These are phyloP conservation scores for Sarocladium strictum DNA, from an alignment of 2,329 filamentous ascomycete species.

Conservation along the genomic window DNA sequence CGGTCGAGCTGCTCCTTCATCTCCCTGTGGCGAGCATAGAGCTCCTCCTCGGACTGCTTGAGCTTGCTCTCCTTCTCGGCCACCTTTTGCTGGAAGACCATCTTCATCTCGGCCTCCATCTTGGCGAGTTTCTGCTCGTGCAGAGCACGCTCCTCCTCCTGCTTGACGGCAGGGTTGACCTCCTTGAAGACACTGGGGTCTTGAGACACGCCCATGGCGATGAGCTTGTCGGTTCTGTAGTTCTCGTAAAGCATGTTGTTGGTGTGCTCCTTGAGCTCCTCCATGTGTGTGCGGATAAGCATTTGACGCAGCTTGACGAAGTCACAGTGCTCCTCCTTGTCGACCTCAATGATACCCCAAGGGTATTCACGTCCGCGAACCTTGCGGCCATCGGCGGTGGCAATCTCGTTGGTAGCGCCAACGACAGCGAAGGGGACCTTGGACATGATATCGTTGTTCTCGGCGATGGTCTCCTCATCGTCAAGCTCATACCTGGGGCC, in stretches of 20 bases:
- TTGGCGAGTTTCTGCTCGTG: constrained; percentile 99
- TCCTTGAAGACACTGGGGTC: constrained; percentile 99
- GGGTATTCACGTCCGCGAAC: constrained; percentile 95
- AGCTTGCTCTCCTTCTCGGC: constrained; percentile 99
- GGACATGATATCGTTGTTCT: constrained; percentile 99
- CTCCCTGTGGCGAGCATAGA: constrained; percentile 95
- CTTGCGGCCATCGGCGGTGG: constrained; percentile 85
- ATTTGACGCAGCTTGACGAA: constrained; percentile 99
- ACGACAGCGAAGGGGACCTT: constrained; percentile 99
- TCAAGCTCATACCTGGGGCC: constrained; percentile 97
- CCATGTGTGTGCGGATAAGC: constrained; percentile 99
- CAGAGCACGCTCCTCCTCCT: constrained; percentile 95
- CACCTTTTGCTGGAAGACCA: constrained; percentile 99
- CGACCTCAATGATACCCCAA: constrained; percentile 97
- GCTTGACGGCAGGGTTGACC: constrained; percentile 99
- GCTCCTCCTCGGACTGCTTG: constrained; percentile 98
- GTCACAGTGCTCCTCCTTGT: constrained; percentile 99
- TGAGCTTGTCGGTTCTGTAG: constrained; percentile 99
- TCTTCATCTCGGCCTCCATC: constrained; percentile 99
- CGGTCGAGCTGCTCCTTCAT: constrained; percentile 99
- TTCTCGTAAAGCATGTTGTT: constrained; percentile 99
- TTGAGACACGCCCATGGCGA: constrained; percentile 95
- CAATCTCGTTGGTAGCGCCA: constrained; percentile 92
- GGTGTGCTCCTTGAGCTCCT: constrained; percentile 99
- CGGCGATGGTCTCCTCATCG: constrained; percentile 98